Conservation (phyloP, 805 yeast genomes). For the Starmerella kuoi region DNA sequence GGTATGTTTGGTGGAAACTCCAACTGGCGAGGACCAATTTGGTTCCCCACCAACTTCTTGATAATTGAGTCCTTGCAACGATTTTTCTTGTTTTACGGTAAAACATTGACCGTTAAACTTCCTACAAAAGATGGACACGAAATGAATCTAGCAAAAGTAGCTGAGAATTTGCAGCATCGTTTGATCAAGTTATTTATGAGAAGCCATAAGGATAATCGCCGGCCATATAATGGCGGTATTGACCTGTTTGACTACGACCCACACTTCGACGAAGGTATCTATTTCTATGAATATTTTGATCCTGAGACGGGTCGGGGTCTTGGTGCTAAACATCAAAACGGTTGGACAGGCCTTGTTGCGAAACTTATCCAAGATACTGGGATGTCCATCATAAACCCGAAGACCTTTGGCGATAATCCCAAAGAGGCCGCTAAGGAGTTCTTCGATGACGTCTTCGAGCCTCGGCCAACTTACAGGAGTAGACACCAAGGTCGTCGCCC, state of each 20-base stretch:
- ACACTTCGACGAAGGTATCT: conserved; percentile 59
- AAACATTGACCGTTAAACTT: conserved; percentile 71
- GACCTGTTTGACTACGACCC: conserved; percentile 45
- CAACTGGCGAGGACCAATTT: conserved; percentile 94
- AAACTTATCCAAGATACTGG: conserved; percentile 84
- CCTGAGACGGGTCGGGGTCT: conserved; percentile 91
- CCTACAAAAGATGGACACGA: conserved; percentile 46
- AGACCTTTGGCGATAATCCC: conserved; percentile 27
- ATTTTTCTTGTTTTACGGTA: conserved; percentile 78
- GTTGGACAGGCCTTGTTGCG: conserved; percentile 91
- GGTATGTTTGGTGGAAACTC: conserved; percentile 95
- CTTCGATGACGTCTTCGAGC: conserved; percentile 28
- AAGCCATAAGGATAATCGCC: conserved; percentile 37
- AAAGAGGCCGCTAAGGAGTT: conserved; percentile 28
- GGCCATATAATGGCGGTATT: conserved; percentile 61
- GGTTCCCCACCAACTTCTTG: conserved; percentile 88
- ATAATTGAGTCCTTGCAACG: conserved; percentile 78
- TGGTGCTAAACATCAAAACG: conserved; percentile 90
- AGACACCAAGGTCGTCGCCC: conserved; percentile 21
- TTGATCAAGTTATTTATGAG: conserved; percentile 68
- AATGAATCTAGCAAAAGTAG: conserved; percentile 38
- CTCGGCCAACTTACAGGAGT: conserved; percentile 16
- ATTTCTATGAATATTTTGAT: conserved; percentile 80
- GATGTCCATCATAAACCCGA: conserved; percentile 38
- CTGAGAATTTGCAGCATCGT: conserved; percentile 80